These are phyloP conservation scores for Rubia yunnanensis DNA, from an alignment of 257 asterid genomes.

Conservation along the genomic window DNA sequence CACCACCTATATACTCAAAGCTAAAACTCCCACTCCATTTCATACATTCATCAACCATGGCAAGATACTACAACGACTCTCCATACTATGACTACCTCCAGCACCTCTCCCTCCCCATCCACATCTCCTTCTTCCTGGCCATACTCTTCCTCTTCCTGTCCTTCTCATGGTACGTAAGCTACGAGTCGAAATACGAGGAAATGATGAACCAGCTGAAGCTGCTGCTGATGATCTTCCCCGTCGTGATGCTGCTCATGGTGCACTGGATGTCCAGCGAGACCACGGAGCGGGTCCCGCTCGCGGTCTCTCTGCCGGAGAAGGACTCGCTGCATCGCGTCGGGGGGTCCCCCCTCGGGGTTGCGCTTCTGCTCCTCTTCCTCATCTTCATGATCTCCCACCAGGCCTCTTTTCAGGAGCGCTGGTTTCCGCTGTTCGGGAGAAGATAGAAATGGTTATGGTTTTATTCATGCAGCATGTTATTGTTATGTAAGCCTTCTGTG, in stretches of 20 bases:
- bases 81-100: conserved; percentile 50
- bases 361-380: conserved; percentile 44
- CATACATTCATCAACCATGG: conserved; percentile 32
- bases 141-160: conserved; percentile 43
- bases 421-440: conserved; percentile 59
- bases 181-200: conserved; percentile 45
- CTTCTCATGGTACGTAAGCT: conserved; percentile 76
- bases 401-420: conserved; percentile 44
- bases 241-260: conserved; percentile 54
- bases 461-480: neutral
- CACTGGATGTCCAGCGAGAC: conserved; percentile 54
- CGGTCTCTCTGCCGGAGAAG: conserved; percentile 43
- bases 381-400: conserved; percentile 61
- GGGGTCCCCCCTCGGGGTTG: conserved; percentile 60
- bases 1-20: neutral
- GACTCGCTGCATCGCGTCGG: conserved; percentile 56
- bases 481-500: neutral
- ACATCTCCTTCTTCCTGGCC: conserved; percentile 46
- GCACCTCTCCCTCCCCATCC: conserved; percentile 54
- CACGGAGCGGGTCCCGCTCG: conserved; percentile 34
- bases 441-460: conserved; percentile 10
- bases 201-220: conserved; percentile 45
- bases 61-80: conserved; percentile 41
- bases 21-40: neutral
- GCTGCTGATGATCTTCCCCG: conserved; percentile 52